Conservation (phyloP, 2,329 filamentous ascomycete genomes). For the Madurella mycetomatis region DNA sequence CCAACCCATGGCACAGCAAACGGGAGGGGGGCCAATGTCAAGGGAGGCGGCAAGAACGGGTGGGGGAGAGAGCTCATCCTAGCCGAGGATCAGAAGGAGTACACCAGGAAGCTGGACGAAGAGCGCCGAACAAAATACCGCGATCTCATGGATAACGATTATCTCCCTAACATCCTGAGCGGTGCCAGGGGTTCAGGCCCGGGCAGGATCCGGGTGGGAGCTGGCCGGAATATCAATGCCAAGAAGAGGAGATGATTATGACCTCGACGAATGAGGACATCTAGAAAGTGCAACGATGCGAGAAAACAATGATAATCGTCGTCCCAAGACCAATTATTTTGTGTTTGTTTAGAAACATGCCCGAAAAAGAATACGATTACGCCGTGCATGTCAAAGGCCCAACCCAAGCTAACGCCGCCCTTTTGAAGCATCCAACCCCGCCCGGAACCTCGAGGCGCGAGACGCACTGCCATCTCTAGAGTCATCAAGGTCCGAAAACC, state of each 20-base stretch:
- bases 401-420: slow-evolving; percentile 16
- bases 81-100: slow-evolving; percentile 96
- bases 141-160: slow-evolving; percentile 94
- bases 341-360: slow-evolving; percentile 2
- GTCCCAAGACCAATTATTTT: background rate
- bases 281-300: background rate
- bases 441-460: background rate
- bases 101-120: slow-evolving; percentile 57
- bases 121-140: slow-evolving; percentile 65
- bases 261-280: background rate
- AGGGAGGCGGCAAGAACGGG: slow-evolving; percentile 74
- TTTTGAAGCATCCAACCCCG: background rate
- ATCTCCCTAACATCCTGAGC: slow-evolving; percentile 76
- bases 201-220: slow-evolving; percentile 74
- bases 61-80: slow-evolving; percentile 84
- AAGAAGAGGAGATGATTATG: slow-evolving; percentile 51
- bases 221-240: slow-evolving; percentile 81
- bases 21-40: slow-evolving; percentile 61
- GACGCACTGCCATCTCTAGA: background rate
- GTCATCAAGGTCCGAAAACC: background rate
- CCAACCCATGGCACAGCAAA: slow-evolving; percentile 75
- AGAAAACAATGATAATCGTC: background rate
- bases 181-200: slow-evolving; percentile 62
- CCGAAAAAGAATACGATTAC: slow-evolving; percentile 5
- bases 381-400: slow-evolving; percentile 6